These are phyloP conservation scores for Metroxylon sagu DNA, from an alignment of 176 grass and related monocot species.

Conservation along the genomic window DNA sequence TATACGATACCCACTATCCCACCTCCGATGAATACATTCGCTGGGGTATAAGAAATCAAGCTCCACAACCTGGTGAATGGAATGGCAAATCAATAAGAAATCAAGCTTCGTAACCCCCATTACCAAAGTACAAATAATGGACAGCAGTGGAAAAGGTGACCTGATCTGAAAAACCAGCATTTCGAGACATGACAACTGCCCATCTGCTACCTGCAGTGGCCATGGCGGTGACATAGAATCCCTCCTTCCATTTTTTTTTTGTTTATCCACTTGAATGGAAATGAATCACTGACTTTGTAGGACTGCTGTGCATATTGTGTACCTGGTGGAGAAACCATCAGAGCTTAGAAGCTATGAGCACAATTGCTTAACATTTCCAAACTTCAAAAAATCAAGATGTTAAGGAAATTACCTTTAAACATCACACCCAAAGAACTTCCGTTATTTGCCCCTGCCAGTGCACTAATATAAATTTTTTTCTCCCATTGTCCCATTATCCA, in stretches of 20 bases:
- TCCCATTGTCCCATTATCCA: slow-evolving; percentile 99
- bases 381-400: background rate
- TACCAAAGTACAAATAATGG: background rate
- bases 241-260: too few relatives aligned
- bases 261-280: slow-evolving; percentile 96
- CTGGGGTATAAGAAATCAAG: too few relatives aligned
- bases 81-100: slow-evolving; percentile 86
- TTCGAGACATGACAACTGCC: too few relatives aligned
- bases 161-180: too few relatives aligned
- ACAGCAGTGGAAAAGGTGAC: too few relatives aligned
- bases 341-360: slow-evolving; percentile 9
- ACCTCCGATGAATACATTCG: too few relatives aligned
- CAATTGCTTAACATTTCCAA: background rate
- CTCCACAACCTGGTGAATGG: slow-evolving; percentile 69
- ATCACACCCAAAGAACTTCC: slow-evolving; percentile 79
- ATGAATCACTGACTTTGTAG: slow-evolving; percentile 87
- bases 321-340: slow-evolving; percentile 39
- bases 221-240: too few relatives aligned
- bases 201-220: too few relatives aligned
- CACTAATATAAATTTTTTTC: slow-evolving; percentile 76
- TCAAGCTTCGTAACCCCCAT: slow-evolving; percentile 74
- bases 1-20: too few relatives aligned
- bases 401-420: slow-evolving; percentile 62
- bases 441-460: slow-evolving; percentile 66
- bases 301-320: slow-evolving; percentile 88